These are phyloP conservation scores for Bolboschoenoplectus hybrid DNA, from an alignment of 202 grass and related monocot genomes.

Conservation along the genomic window DNA sequence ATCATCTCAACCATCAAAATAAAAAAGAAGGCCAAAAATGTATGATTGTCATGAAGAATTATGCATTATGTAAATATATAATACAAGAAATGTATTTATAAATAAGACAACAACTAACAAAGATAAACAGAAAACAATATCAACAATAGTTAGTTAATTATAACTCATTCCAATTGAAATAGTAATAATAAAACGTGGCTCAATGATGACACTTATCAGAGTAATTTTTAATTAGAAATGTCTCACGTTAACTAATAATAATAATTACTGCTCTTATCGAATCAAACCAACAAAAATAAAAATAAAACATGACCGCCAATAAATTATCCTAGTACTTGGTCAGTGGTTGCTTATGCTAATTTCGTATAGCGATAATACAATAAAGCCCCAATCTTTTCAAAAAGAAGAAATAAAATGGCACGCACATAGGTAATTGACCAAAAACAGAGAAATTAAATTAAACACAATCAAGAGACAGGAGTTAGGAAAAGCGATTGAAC, in stretches of 20 bases:
- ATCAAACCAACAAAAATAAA: constrained; percentile 18
- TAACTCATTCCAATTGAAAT: constrained; percentile 19
- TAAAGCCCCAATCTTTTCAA: background rate
- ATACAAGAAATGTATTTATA: constrained; percentile 13
- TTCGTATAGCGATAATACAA: background rate
- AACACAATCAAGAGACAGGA: constrained; percentile 18
- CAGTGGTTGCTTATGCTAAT: constrained; percentile 1
- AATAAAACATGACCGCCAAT: background rate
- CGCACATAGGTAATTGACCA: background rate
- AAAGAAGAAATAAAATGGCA: background rate
- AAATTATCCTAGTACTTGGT: constrained; percentile 8
- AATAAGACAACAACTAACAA: background rate
- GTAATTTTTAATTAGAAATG: constrained; percentile 1
- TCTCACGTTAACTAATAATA: background rate
- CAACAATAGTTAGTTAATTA: background rate
- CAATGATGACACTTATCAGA: background rate
- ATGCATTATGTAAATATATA: background rate
- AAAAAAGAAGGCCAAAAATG: background rate
- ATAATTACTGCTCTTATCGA: background rate
- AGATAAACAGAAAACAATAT: background rate
- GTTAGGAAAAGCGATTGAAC: constrained; percentile 37
- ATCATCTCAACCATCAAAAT: background rate
- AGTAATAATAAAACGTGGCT: background rate
- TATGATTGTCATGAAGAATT: background rate
- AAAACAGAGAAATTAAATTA: constrained; percentile 20